phyloP scores from a whole-genome alignment of 164 flowering plant species.

The Vitis vinifera region DNA sequence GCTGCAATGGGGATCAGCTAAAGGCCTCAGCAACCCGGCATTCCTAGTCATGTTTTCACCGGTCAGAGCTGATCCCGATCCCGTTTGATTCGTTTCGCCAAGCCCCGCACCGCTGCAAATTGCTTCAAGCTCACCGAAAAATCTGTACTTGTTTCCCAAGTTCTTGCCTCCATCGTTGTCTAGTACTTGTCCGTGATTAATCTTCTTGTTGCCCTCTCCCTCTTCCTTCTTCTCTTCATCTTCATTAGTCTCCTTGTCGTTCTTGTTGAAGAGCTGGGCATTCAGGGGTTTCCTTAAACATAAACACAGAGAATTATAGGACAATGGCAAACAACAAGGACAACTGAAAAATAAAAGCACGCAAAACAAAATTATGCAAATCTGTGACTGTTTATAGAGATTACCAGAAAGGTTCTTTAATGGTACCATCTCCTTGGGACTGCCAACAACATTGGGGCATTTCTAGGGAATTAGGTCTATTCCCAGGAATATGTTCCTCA shows the following conservation, averaged over 20 bases:
- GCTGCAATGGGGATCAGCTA: background rate
- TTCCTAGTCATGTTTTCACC: conserved; percentile 10
- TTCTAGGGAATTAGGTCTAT: conserved; percentile 4
- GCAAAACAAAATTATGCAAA: background rate
- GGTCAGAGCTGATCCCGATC: conserved; percentile 27
- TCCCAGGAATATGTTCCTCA: conserved; percentile 6
- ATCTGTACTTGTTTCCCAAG: conserved; percentile 19
- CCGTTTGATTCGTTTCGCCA: conserved; percentile 20
- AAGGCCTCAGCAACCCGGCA: background rate
- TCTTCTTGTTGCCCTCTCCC: background rate
- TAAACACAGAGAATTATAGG: conserved; percentile 3
- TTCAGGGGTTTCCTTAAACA: conserved; percentile 25
- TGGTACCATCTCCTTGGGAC: conserved; percentile 26
- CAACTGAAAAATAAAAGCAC: background rate
- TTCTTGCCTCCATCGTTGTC: conserved; percentile 16
- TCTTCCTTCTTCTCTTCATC: background rate
- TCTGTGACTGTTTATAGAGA: background rate
- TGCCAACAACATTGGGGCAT: conserved; percentile 22
- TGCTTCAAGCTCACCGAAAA: conserved; percentile 45
- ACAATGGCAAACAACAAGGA: background rate
- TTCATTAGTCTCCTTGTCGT: too few relatives aligned
- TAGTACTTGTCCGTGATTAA: background rate
- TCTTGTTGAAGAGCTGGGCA: too few relatives aligned
- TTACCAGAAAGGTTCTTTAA: conserved; percentile 38
- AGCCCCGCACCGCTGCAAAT: conserved; percentile 22